A percentile compares a stretch with the other conserved stretches of the same genome.
phyloP scores from a whole-genome alignment of 2,329 filamentous ascomycete species.

The Diplodia scrobiculata region DNA sequence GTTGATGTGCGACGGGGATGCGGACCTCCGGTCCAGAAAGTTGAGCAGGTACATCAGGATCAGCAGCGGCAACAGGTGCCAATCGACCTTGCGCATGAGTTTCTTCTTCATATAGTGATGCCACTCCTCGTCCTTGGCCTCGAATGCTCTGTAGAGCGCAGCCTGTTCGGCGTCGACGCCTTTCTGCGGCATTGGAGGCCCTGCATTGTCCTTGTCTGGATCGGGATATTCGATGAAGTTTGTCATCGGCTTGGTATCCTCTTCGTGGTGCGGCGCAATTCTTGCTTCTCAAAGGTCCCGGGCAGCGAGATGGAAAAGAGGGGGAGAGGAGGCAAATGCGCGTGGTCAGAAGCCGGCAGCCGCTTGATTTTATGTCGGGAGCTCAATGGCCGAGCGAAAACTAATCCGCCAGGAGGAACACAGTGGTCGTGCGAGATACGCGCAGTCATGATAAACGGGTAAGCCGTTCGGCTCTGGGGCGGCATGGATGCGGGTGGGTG shows the following conservation, averaged over 20 bases:
- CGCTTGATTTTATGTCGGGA: constrained; percentile 2
- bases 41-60: constrained; percentile 40
- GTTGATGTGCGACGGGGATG: neutral
- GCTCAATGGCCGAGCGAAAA: constrained; percentile 3
- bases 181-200: constrained; percentile 7
- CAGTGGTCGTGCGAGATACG: constrained; percentile 8
- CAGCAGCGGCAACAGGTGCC: constrained; percentile 37
- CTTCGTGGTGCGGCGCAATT: constrained; percentile 5
- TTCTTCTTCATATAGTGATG: constrained; percentile 37
- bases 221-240: constrained; percentile 26
- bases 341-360: neutral
- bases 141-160: constrained; percentile 17
- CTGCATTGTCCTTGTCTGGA: neutral
- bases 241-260: constrained; percentile 11
- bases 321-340: neutral
- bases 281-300: neutral
- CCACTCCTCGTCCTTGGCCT: constrained; percentile 28
- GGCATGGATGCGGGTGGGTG: neutral
- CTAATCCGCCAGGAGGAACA: constrained; percentile 2
- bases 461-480: constrained; percentile 1
- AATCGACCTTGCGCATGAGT: constrained; percentile 39
- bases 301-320: no score
- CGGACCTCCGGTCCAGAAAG: constrained; percentile 34
- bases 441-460: neutral
- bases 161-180: constrained; percentile 17